These are phyloP conservation scores for Leptodermis oblonga DNA, from an alignment of 257 asterid genomes.

Conservation along the genomic window DNA sequence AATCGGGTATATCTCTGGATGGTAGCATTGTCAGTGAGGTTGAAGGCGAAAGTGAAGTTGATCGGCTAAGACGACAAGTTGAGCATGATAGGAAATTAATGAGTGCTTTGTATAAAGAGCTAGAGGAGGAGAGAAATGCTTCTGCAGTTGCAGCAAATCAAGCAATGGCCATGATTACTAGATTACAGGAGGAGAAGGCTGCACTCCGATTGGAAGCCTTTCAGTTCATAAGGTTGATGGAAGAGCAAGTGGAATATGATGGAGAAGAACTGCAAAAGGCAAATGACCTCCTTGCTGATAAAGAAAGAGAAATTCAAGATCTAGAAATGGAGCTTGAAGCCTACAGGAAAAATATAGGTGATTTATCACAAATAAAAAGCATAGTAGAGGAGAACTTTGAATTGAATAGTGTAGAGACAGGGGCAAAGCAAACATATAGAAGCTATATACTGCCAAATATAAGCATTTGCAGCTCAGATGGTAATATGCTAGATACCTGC, in stretches of 20 bases:
- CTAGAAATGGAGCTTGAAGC: conserved; percentile 46
- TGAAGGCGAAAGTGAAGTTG: conserved; percentile 74
- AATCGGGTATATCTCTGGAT: conserved; percentile 66
- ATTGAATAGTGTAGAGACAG: conserved; percentile 12
- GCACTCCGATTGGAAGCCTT: conserved; percentile 78
- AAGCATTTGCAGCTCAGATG: conserved; percentile 11
- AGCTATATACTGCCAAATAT: conserved; percentile 8
- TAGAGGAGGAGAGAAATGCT: conserved; percentile 90
- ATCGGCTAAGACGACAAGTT: conserved; percentile 62
- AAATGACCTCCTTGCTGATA: conserved; percentile 47
- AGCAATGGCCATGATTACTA: conserved; percentile 92
- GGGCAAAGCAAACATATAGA: conserved; percentile 17
- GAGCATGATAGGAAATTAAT: conserved; percentile 68
- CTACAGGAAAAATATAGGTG: conserved; percentile 37
- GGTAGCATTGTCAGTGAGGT: conserved; percentile 66
- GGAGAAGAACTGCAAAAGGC: conserved; percentile 68
- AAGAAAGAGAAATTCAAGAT: conserved; percentile 51
- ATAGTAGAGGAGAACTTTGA: conserved; percentile 23
- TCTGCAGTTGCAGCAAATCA: conserved; percentile 85
- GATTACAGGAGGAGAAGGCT: conserved; percentile 88
- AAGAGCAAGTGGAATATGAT: conserved; percentile 84
- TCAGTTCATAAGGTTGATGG: conserved; percentile 77
- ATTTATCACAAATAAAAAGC: conserved; percentile 21
- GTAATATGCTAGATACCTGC: conserved; percentile 12
- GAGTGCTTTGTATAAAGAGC: conserved; percentile 56